Conservation (phyloP, 352 stramenopile genomes). For the Phytopythium litorale region DNA sequence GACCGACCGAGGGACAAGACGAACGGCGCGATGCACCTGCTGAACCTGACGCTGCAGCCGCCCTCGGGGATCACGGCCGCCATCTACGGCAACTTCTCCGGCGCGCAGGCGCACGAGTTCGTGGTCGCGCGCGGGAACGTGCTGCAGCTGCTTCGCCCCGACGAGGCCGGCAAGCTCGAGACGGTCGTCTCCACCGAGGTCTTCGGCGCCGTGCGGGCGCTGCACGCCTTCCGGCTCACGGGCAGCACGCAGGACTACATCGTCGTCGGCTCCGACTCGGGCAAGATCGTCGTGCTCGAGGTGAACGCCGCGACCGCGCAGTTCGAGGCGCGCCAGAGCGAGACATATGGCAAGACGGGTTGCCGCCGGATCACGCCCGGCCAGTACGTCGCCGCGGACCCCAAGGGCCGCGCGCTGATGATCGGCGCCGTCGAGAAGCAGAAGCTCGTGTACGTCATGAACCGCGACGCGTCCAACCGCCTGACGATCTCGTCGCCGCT, state of each 20-base stretch:
- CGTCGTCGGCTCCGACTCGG: slow-evolving; percentile 95
- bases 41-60: slow-evolving; percentile 87
- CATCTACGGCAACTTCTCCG: slow-evolving; percentile 92
- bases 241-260: slow-evolving; percentile 93
- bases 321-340: slow-evolving; percentile 88
- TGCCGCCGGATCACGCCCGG: slow-evolving; percentile 96
- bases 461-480: slow-evolving; percentile 91
- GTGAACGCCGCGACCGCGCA: slow-evolving; percentile 80
- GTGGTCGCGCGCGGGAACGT: slow-evolving; percentile 91
- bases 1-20: neutral
- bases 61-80: slow-evolving; percentile 77
- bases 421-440: slow-evolving; percentile 97
- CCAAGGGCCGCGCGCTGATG: slow-evolving; percentile 96
- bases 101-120: slow-evolving; percentile 92
- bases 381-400: slow-evolving; percentile 97
- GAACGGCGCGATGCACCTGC: slow-evolving; percentile 62
- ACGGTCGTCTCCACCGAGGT: slow-evolving; percentile 81
- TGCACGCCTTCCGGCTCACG: slow-evolving; percentile 88
- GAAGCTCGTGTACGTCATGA: slow-evolving; percentile 99
- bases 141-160: slow-evolving; percentile 92
- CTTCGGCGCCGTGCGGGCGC: slow-evolving; percentile 91
- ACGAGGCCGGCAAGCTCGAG: slow-evolving; percentile 67
- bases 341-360: slow-evolving; percentile 96
- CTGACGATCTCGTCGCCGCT: slow-evolving; percentile 98
- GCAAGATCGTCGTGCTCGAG: slow-evolving; percentile 95